phyloP scores from a whole-genome alignment of 2,329 filamentous ascomycete genomes.

The Daldinia eschscholtzii region DNA sequence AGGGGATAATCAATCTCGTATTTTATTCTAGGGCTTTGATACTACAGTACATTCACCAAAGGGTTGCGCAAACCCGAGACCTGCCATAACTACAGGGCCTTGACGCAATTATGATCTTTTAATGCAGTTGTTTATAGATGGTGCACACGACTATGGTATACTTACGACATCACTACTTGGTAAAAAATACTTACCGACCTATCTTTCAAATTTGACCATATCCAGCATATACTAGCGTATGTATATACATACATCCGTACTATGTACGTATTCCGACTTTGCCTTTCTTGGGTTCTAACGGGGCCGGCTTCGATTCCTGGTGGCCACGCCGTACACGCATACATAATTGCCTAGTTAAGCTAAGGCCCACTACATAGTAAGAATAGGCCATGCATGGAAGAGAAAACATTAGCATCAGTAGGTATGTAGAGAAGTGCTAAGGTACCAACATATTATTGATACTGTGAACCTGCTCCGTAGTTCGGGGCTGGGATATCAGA shows the following conservation, averaged over 20 bases:
- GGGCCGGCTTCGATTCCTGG: constrained; percentile 41
- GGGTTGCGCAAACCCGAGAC: constrained; percentile 18
- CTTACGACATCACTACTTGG: constrained; percentile 2
- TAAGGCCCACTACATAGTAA: constrained; percentile 7
- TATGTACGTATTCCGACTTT: constrained; percentile 35
- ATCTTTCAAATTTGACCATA: not conserved
- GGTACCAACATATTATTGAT: not conserved
- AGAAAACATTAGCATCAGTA: not conserved
- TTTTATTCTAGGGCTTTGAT: not conserved
- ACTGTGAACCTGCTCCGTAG: not conserved
- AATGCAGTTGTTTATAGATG: not conserved
- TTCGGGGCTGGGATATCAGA: constrained; percentile 3
- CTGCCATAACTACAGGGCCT: constrained; percentile 8
- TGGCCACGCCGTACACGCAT: constrained; percentile 26
- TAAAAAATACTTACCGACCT: not conserved
- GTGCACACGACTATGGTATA: constrained; percentile 19
- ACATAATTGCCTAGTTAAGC: constrained; percentile 26
- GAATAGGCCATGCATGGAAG: not conserved
- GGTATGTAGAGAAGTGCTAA: not conserved
- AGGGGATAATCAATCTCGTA: constrained; percentile 28
- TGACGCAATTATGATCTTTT: constrained; percentile 24
- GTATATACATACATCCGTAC: not conserved
- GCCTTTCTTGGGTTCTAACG: constrained; percentile 31
- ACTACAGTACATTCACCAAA: constrained; percentile 8
- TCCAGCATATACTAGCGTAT: not conserved